Conservation (phyloP, 768 basidiomycete species). For the Tephrocybe sp. region DNA sequence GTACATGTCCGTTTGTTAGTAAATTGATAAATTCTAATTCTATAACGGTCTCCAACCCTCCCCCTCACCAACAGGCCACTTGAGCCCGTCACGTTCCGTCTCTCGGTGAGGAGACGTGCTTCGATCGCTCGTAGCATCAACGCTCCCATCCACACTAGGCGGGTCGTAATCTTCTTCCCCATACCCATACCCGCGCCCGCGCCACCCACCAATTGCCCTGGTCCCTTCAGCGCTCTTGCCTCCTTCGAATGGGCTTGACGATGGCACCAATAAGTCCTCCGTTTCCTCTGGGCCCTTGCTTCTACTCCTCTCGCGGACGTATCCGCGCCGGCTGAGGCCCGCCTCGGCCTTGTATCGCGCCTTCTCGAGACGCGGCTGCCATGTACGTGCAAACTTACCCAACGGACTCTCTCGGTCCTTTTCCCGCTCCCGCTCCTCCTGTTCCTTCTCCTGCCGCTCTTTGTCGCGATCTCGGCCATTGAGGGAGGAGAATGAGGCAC, state of each 20-base stretch:
- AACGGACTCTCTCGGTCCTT: slow-evolving; percentile 8
- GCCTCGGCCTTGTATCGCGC: slow-evolving; percentile 75
- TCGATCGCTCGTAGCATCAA: slow-evolving; percentile 19
- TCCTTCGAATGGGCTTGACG: background rate
- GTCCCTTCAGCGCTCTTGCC: background rate
- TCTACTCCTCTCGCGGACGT: slow-evolving; percentile 35
- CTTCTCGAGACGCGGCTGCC: slow-evolving; percentile 56
- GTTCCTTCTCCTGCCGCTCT: background rate
- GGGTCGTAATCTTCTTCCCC: slow-evolving; percentile 56
- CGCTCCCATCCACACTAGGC: slow-evolving; percentile 45
- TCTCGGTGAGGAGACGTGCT: slow-evolving; percentile 3
- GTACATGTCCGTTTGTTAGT: no score
- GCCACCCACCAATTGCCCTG: background rate
- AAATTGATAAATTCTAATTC: background rate
- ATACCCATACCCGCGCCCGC: slow-evolving; percentile 6
- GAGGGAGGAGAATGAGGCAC: slow-evolving; percentile 5
- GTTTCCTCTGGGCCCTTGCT: slow-evolving; percentile 15
- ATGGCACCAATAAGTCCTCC: slow-evolving; percentile 17
- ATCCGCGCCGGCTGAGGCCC: slow-evolving; percentile 61
- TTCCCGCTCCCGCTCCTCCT: slow-evolving; percentile 15
- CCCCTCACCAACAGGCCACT: slow-evolving; percentile 58
- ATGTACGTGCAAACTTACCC: slow-evolving; percentile 26
- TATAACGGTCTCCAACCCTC: slow-evolving; percentile 29
- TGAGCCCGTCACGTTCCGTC: slow-evolving; percentile 50
- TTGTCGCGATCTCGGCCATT: slow-evolving; percentile 7